Base-by-base conservation (phyloP, 2,329 filamentous ascomycete species). In the Aspergillus ruber region DNA sequence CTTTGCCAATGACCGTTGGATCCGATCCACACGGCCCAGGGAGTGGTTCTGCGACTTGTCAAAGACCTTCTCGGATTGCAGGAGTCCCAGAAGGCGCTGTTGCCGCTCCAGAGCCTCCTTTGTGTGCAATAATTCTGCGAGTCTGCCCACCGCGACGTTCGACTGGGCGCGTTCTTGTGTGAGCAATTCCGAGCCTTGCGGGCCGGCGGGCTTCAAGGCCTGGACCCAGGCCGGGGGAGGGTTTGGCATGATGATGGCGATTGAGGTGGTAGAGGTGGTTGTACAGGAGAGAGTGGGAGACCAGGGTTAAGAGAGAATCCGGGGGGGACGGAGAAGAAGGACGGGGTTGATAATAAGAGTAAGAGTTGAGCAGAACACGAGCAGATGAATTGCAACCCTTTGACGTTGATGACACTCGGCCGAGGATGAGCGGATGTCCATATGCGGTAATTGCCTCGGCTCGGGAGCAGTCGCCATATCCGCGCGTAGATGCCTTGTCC, bases 41-140 rank as follows among this genome's bases (percentile, higher is more conserved):
- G 86, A 87, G 69, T 88, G 88, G 63, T 89, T 88, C 54, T 85
- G 82, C 3, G 82, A 82, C 71, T 90, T 90, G 68, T 90, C 84
- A 56, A 90, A 90, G 48, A 88, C 77, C 45, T 80, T 79, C 49
- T 90, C 84, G 0, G 75, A 65, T 56, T 83, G 72, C 4, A 90
- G 75, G n/a, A 88, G 75, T 42, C 77, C 69, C 5, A 88, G 70
- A 23, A 90, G 75, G 20, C 71, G 72, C 2, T 78, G 69, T 58
- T 84, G 82, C 39, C 79, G 74, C 48, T 83, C 74, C 9, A 89
- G 73, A 4, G 75, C 74, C 49, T 84, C 77, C 58, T 81, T 80
- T 18, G 83, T 85, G 66, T 86, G 85, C 42, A 90, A 74, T 58
- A 87, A 83, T 44, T 80, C 74, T 42, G 83, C 80, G 7, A 90